Conservation (phyloP, 1,139 yeast species). For the Debaryomycetaceae sp. region DNA sequence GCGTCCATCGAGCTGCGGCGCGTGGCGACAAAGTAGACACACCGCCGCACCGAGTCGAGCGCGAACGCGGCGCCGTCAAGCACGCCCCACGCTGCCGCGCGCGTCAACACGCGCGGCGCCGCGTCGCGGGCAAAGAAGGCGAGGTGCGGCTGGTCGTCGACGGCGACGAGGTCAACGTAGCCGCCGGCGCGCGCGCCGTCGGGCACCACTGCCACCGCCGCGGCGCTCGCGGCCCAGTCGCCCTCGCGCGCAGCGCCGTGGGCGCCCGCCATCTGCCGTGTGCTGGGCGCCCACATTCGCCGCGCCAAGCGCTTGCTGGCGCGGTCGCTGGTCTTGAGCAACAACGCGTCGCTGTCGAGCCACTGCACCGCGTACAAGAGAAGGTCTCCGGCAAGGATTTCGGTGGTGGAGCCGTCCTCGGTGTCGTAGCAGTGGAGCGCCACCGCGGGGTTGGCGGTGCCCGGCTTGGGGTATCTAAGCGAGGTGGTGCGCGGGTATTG, state of each 20-base stretch:
- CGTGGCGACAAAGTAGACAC: constrained; percentile 63
- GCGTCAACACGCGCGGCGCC: constrained; percentile 49
- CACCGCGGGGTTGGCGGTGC: constrained; percentile 59
- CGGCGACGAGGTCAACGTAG: constrained; percentile 72
- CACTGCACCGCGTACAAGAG: constrained; percentile 71
- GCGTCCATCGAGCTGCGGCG: constrained; percentile 30
- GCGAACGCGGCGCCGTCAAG: constrained; percentile 50
- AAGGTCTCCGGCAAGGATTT: constrained; percentile 42
- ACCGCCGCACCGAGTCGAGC: constrained; percentile 47
- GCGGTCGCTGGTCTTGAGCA: constrained; percentile 70
- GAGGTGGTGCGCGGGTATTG: constrained; percentile 51
- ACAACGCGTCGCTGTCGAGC: constrained; percentile 52
- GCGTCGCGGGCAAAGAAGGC: constrained; percentile 66
- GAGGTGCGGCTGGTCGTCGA: constrained; percentile 59
- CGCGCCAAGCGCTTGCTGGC: constrained; percentile 60
- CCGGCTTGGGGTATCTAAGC: constrained; percentile 89
- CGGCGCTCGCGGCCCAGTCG: constrained; percentile 27
- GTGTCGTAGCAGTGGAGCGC: constrained; percentile 43
- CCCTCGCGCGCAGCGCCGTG: constrained; percentile 14
- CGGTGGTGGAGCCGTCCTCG: constrained; percentile 13
- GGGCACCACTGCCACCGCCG: constrained; percentile 37
- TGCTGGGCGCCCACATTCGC: constrained; percentile 42
- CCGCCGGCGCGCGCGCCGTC: constrained; percentile 32
- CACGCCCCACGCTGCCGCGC: constrained; percentile 64
- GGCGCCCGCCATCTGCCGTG: constrained; percentile 12